Evolutionary conservation across 2,329 filamentous ascomycete species (phyloP).

Genomic region (Calonectria pteridis): DNA sequence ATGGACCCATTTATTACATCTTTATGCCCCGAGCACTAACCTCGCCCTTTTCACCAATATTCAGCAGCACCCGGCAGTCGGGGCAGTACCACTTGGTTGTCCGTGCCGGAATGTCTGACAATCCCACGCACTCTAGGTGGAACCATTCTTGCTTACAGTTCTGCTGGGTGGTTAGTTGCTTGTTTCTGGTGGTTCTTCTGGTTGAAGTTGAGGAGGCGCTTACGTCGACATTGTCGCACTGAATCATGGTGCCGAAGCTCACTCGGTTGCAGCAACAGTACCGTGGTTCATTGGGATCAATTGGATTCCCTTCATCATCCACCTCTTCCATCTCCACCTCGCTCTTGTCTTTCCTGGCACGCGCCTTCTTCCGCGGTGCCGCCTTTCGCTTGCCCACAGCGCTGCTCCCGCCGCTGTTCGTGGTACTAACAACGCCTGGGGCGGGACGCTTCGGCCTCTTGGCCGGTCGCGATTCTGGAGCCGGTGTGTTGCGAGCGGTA

Average conservation of each 20-base stretch:
- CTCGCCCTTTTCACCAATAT: constrained; percentile 74
- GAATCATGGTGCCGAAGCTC: constrained; percentile 86
- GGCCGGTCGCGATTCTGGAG: constrained; percentile 61
- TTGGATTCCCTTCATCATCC: constrained; percentile 76
- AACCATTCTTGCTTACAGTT: constrained; percentile 89
- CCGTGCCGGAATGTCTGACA: constrained; percentile 75
- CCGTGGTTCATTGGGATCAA: constrained; percentile 80
- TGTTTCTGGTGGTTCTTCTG: constrained; percentile 19
- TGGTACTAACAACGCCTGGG: constrained; percentile 77
- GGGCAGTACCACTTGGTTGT: constrained; percentile 90
- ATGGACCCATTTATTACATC: constrained; percentile 47
- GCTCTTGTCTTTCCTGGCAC: constrained; percentile 61
- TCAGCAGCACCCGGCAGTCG: constrained; percentile 74
- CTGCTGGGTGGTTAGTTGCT: constrained; percentile 47
- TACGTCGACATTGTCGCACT: constrained; percentile 83
- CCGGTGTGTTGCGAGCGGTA: constrained; percentile 69
- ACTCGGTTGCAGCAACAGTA: constrained; percentile 86
- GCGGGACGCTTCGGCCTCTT: constrained; percentile 78
- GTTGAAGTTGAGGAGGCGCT: constrained; percentile 51
- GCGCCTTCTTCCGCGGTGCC: constrained; percentile 74
- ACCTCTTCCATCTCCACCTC: constrained; percentile 68
- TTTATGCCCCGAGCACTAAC: constrained; percentile 70
- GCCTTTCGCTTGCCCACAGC: constrained; percentile 80
- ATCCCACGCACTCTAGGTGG: constrained; percentile 81
- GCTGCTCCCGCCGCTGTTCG: constrained; percentile 70